Evolutionary conservation across 352 stramenopile genomes (phyloP).

Genomic region (Globisporangium rhizosaccharum): DNA sequence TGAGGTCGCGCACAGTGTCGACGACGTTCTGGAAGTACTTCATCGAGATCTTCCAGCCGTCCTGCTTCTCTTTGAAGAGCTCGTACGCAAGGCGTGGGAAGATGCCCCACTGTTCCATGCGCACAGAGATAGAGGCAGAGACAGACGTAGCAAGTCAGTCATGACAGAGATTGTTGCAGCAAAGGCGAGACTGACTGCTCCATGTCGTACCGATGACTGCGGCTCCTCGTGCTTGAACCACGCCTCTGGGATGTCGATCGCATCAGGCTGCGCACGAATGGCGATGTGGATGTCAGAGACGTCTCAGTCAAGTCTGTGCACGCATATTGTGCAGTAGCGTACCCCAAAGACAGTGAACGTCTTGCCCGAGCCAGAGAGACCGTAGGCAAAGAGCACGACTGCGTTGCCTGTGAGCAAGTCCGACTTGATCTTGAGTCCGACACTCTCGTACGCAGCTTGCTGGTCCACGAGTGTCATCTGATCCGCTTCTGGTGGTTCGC

Average conservation of each 20-base stretch:
- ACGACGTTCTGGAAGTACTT: constrained; percentile 98
- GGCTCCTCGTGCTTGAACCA: constrained; percentile 93
- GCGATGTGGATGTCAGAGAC: no score
- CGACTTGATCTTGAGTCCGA: constrained; percentile 90
- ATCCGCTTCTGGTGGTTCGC: constrained; percentile 46
- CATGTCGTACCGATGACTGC: constrained; percentile 47
- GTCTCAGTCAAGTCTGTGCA: no score
- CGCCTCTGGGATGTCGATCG: constrained; percentile 89
- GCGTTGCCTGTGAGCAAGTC: constrained; percentile 89
- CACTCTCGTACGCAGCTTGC: constrained; percentile 83
- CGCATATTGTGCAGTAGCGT: background rate
- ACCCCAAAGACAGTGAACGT: constrained; percentile 93
- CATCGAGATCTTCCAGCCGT: constrained; percentile 96
- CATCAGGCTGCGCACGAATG: constrained; percentile 56
- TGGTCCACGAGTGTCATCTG: constrained; percentile 91
- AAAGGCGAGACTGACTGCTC: background rate
- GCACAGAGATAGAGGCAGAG: background rate
- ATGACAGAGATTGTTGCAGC: background rate
- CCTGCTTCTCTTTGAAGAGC: constrained; percentile 92
- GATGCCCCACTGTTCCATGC: constrained; percentile 72
- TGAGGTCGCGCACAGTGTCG: constrained; percentile 92
- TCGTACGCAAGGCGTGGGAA: constrained; percentile 92
- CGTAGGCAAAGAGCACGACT: constrained; percentile 93
- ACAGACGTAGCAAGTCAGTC: background rate
- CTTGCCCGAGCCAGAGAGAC: constrained; percentile 89